phyloP scores from a whole-genome alignment of 2,329 filamentous ascomycete genomes.

The Fusarium acutatum region DNA sequence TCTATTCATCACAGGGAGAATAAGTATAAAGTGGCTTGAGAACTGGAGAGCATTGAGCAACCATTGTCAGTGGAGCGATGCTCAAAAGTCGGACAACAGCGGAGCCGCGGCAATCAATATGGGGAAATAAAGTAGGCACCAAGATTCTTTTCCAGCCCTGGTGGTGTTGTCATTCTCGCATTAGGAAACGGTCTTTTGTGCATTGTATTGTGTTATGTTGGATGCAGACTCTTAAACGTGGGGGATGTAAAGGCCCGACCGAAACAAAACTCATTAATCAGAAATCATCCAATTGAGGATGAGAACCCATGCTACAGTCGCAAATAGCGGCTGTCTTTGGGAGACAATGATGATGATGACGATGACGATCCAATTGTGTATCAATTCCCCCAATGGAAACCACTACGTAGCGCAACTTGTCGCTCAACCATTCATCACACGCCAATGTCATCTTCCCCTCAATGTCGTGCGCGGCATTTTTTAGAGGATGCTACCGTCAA shows the following conservation, averaged over 20 bases:
- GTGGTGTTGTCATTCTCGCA: constrained; percentile 2
- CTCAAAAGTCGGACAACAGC: not conserved
- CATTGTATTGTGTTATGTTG: not conserved
- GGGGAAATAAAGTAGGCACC: constrained; percentile 25
- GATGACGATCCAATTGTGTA: constrained; percentile 1
- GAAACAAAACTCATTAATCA: constrained; percentile 1
- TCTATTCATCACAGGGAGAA: not conserved
- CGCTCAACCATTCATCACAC: constrained; percentile 17
- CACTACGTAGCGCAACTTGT: not conserved
- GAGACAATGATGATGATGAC: not conserved
- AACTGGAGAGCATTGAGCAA: not conserved
- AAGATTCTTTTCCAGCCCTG: not conserved
- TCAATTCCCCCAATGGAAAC: not conserved
- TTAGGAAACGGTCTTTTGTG: not conserved
- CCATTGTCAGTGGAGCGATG: not conserved
- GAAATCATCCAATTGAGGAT: not conserved
- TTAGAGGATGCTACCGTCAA: not conserved
- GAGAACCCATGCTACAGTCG: not conserved
- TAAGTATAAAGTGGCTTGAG: constrained; percentile 3
- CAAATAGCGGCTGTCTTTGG: not conserved
- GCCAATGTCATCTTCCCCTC: constrained; percentile 26
- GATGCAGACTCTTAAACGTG: not conserved
- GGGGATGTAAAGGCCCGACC: constrained; percentile 15
- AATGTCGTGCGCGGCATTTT: constrained; percentile 20
- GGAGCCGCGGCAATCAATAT: constrained; percentile 19